These are phyloP conservation scores for Lactarius deliciosus DNA, from an alignment of 768 basidiomycete genomes.

Conservation along the genomic window DNA sequence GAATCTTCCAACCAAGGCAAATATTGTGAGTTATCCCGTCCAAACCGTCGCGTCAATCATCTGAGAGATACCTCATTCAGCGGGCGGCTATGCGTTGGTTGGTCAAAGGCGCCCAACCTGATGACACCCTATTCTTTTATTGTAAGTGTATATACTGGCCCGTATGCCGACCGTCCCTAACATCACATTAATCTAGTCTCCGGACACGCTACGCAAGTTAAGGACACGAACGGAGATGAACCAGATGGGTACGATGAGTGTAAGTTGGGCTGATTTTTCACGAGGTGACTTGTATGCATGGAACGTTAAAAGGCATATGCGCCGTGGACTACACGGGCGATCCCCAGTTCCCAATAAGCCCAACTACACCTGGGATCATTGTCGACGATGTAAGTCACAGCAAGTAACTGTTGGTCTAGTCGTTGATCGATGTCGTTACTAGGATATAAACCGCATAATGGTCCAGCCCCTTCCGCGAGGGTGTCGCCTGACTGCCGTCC, in stretches of 20 bases:
- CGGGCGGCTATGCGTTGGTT: neutral
- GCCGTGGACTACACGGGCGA: neutral
- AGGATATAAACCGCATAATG: constrained; percentile 5
- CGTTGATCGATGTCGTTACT: neutral
- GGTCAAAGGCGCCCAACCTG: neutral
- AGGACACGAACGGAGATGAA: constrained; percentile 3
- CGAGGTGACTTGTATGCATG: neutral
- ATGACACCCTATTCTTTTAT: constrained; percentile 7
- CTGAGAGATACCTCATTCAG: too few species aligned
- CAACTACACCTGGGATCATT: neutral
- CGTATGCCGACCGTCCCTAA: neutral
- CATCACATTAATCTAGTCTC: constrained; percentile 4
- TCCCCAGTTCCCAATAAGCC: neutral
- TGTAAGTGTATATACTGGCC: neutral
- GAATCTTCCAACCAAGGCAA: neutral
- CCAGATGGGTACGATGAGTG: neutral
- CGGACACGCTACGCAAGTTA: constrained; percentile 1
- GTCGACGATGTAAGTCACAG: constrained; percentile 1
- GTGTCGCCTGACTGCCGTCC: constrained; percentile 19
- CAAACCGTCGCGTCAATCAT: neutral
- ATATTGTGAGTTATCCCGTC: constrained; percentile 12
- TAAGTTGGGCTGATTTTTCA: neutral
- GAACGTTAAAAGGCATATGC: constrained; percentile 4
- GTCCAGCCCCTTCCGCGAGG: neutral
- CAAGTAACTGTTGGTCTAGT: too few species aligned